phyloP scores from a whole-genome alignment of 257 asterid species.

The Petrea volubilis region DNA sequence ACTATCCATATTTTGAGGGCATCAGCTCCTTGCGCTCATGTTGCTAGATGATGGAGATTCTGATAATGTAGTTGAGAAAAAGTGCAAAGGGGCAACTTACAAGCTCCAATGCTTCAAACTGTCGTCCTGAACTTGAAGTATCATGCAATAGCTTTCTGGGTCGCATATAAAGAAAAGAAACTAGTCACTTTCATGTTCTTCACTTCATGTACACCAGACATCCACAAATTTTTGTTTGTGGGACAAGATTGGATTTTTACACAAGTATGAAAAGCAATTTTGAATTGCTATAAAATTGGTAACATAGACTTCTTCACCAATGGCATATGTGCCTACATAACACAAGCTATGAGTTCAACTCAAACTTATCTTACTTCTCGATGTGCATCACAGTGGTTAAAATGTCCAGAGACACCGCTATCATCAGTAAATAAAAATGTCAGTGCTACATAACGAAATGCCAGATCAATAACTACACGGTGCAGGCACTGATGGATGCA shows the following conservation, averaged over 20 bases:
- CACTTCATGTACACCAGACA: constrained; percentile 14
- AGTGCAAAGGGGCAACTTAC: constrained; percentile 42
- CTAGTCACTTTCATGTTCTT: background rate
- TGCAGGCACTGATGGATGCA: no score
- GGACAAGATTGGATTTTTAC: constrained; percentile 20
- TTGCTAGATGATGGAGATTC: no score
- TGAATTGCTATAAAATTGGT: no score
- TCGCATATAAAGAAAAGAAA: background rate
- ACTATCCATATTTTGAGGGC: no score
- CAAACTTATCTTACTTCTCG: constrained; percentile 70
- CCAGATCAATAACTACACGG: no score
- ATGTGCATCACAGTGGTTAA: constrained; percentile 43
- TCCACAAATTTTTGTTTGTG: no score
- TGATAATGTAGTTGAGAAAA: no score
- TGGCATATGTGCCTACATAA: background rate
- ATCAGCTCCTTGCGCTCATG: no score
- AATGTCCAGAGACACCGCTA: constrained; percentile 91
- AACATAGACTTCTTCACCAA: no score
- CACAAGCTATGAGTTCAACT: constrained; percentile 13
- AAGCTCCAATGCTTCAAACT: constrained; percentile 82
- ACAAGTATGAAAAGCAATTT: no score
- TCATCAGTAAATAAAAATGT: constrained; percentile 77
- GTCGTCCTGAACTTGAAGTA: constrained; percentile 33
- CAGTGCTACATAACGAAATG: constrained; percentile 47
- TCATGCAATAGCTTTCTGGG: constrained; percentile 56